These are phyloP conservation scores for Clonostachys solani DNA, from an alignment of 2,329 filamentous ascomycete species.

Conservation along the genomic window DNA sequence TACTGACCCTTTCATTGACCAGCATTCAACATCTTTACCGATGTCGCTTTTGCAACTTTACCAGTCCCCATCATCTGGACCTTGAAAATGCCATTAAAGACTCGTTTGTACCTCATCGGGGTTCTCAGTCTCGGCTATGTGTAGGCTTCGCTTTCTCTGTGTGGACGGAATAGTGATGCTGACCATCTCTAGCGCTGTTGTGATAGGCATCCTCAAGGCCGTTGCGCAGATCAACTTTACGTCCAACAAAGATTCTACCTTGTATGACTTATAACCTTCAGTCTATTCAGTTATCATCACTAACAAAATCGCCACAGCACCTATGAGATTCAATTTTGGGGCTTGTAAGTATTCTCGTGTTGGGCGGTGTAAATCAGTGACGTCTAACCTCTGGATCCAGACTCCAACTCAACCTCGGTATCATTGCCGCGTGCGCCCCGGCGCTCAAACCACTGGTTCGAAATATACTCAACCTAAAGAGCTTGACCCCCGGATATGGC, in stretches of 20 bases:
- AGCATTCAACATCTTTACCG: slow-evolving; percentile 35
- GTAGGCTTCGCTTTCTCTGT: slow-evolving; percentile 12
- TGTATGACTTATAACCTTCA: background rate
- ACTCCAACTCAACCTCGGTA: slow-evolving; percentile 32
- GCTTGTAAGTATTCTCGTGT: background rate
- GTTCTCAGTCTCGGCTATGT: slow-evolving; percentile 36
- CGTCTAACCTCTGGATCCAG: slow-evolving; percentile 10
- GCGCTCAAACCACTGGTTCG: slow-evolving; percentile 28
- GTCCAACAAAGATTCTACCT: slow-evolving; percentile 19
- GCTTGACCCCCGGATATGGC: too few relatives aligned
- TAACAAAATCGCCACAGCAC: background rate
- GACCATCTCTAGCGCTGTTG: slow-evolving; percentile 22
- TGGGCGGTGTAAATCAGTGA: background rate
- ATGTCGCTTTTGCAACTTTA: slow-evolving; percentile 32
- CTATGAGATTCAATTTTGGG: background rate
- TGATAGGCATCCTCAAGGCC: slow-evolving; percentile 31
- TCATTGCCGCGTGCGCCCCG: slow-evolving; percentile 32
- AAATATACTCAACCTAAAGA: slow-evolving; percentile 9
- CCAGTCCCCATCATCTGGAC: slow-evolving; percentile 34
- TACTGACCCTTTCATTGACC: background rate
- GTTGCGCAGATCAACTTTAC: slow-evolving; percentile 24
- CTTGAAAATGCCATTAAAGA: slow-evolving; percentile 29
- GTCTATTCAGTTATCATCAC: background rate
- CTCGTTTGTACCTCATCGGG: slow-evolving; percentile 29
- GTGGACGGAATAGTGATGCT: background rate